Base-by-base conservation (phyloP, 352 stramenopile genomes). In the Globisporangium camurandrum region DNA sequence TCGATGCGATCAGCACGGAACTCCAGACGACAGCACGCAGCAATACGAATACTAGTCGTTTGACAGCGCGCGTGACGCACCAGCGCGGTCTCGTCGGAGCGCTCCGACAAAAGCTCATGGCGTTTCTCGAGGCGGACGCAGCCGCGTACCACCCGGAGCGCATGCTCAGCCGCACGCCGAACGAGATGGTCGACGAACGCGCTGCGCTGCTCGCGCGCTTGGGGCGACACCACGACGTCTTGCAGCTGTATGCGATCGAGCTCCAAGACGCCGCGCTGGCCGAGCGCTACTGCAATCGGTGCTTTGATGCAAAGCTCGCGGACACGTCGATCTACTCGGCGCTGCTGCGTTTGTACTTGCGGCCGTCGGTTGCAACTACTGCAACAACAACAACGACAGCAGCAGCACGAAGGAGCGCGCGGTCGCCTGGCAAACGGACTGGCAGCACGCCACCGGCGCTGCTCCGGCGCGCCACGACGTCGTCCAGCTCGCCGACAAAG, bases 321-420 rank as follows among this genome's bases (percentile, higher is more conserved):
- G 82, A 90, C 30, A 76, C 75, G 9, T 91, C 75, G 30, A 91
- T 93, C 36, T 93, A 93, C 52, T 87, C 80, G 24, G 84, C 74
- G 17, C 49, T 93, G 36, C 54, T 93, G 23, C 78, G 66, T 9
- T 66, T 88, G 44, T 91, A 91, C 51, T 57, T 93, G 37, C 73
- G 78, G 14, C 75, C 81, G 4, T 23, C 60, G 49, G 23, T 61
- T 47, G 19, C 60, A 30, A 38, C 48, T 46, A 3, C 62, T 46
- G 26, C 56, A 14, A n/a, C n/a, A n/a, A n/a, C n/a, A n/a, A n/a
- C n/a, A n/a, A n/a, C n/a, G n/a, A n/a, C n/a, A n/a, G n/a, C n/a
- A n/a, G n/a, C n/a, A n/a, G n/a, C n/a, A n/a, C n/a, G n/a, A n/a
- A n/a, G n/a, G n/a, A 45, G 36, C 0, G 57, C 49, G 14, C 26